phyloP scores from a whole-genome alignment of 345 rosid species.

The Murraya koenigii region DNA sequence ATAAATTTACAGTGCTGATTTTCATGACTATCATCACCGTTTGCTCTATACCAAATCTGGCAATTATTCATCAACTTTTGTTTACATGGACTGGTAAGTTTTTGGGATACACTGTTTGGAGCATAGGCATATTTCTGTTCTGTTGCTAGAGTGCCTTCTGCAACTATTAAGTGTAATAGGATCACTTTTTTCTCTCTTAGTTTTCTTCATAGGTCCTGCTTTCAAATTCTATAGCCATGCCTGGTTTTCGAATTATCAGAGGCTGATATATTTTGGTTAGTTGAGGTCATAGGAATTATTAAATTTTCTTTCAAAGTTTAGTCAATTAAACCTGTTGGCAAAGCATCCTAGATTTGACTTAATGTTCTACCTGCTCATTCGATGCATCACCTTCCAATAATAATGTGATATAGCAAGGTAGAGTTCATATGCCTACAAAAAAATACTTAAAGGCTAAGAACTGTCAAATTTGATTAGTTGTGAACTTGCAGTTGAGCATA shows the following conservation, averaged over 20 bases:
- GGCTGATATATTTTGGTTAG: background rate
- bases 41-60: conserved; percentile 95
- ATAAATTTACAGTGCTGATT: conserved; percentile 73
- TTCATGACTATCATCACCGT: conserved; percentile 98
- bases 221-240: background rate
- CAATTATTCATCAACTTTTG: conserved; percentile 90
- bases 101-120: background rate
- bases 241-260: background rate
- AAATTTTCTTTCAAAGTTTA: background rate
- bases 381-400: background rate
- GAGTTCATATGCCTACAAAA: background rate
- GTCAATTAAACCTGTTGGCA: background rate
- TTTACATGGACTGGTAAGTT: conserved; percentile 94
- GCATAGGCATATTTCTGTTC: background rate
- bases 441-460: background rate
- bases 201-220: background rate
- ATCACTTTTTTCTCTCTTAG: background rate
- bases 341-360: background rate
- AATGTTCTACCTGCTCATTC: background rate
- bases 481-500: background rate
- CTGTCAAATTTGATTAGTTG: background rate
- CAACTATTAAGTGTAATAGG: background rate
- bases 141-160: background rate
- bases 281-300: background rate
- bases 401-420: background rate